Evolutionary conservation across 352 stramenopile species (phyloP), one percentile per base, ranked within the genome.

Genomic region (Pythium guiyangense): DNA sequence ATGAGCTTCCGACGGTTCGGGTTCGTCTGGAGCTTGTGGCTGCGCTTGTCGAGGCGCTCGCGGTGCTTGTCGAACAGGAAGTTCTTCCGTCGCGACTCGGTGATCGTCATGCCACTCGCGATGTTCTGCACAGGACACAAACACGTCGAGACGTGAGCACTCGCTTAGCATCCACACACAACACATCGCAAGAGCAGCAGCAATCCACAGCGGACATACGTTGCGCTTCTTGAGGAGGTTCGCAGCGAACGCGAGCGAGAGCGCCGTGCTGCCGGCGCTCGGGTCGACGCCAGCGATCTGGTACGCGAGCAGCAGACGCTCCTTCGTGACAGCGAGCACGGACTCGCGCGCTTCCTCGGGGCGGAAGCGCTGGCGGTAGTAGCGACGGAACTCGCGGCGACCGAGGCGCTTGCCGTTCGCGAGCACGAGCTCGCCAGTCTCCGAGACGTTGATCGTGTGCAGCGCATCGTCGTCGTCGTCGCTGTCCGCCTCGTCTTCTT

Each of bases 351-450:
- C 67, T 45, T 96, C 85, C 25, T 95, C 82, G 5, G 79, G 83
- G 54, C 80, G 79, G 70, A 95, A 96, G 46, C 66, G 74, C 69
- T 97, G 90, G 46, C 87, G 88, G 79, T 97, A 97, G 70, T 96
- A 97, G 48, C 86, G 74, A 46, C 75, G 73, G 69, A 92, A 96
- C 59, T 94, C 83, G 51, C 92, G 88, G 26, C 91, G 84, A n/a
- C 92, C 92, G 15, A 97, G 63, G 18, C 87, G 82, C 17, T 81
- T 73, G 35, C 92, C 92, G 59, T 77, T 91, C 10, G 83, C 70
- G 10, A 98, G 69, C 44, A 96, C 79, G 20, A 98, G 66, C 59
- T 97, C 90, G 12, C 92, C 90, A 6, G 88, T 94, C 54, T 96
- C 85, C 15, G 84, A 93, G 35, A 96, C 84, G n/a, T 63, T 66